A percentile compares a stretch with the other conserved stretches of the same genome.
Evolutionary conservation across 1,139 yeast species (phyloP).

Genomic region (Scheffersomyces insectosa): DNA sequence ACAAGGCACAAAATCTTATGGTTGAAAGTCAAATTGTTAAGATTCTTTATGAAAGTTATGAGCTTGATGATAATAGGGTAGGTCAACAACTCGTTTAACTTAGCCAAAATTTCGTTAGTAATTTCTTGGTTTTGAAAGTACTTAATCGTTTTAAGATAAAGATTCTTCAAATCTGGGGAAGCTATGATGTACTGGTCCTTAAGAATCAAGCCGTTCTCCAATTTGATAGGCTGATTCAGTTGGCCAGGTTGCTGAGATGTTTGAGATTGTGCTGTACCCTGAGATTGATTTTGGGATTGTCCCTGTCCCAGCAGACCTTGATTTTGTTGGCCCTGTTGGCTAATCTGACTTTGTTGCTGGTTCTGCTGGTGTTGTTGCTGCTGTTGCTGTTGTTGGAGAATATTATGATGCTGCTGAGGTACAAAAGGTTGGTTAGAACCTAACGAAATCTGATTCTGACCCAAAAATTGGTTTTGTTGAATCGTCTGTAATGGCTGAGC

Average conservation of each 20-base stretch:
- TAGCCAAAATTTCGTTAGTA: conserved; percentile 34
- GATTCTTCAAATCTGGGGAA: conserved; percentile 46
- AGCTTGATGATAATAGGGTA: conserved; percentile 34
- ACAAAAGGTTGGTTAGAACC: conserved; percentile 9
- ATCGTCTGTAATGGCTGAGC: conserved; percentile 4
- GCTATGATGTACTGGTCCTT: conserved; percentile 54
- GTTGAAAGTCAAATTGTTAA: conserved; percentile 44
- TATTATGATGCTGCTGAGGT: conserved; percentile 4
- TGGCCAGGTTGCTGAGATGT: conserved; percentile 2
- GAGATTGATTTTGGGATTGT: conserved; percentile 2
- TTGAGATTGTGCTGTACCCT: conserved; percentile 4
- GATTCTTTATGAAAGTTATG: conserved; percentile 42
- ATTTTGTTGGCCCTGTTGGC: conserved; percentile 8
- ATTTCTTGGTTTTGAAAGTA: conserved; percentile 48
- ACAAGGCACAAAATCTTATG: conserved; percentile 49
- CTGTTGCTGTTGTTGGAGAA: conserved; percentile 5
- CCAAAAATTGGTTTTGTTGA: conserved; percentile 6
- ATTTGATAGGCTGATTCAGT: conserved; percentile 24
- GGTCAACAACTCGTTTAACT: conserved; percentile 31
- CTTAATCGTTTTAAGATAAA: conserved; percentile 43
- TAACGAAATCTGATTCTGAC: conserved; percentile 9
- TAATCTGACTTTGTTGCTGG: conserved; percentile 5
- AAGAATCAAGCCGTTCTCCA: conserved; percentile 59
- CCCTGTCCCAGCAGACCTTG: conserved; percentile 9
- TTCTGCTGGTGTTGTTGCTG: conserved; percentile 4